A percentile compares a stretch with the other conserved stretches of the same genome.
Evolutionary conservation across 2,329 filamentous ascomycete genomes (phyloP).

Genomic region (Plectosphaerella plurivora): DNA sequence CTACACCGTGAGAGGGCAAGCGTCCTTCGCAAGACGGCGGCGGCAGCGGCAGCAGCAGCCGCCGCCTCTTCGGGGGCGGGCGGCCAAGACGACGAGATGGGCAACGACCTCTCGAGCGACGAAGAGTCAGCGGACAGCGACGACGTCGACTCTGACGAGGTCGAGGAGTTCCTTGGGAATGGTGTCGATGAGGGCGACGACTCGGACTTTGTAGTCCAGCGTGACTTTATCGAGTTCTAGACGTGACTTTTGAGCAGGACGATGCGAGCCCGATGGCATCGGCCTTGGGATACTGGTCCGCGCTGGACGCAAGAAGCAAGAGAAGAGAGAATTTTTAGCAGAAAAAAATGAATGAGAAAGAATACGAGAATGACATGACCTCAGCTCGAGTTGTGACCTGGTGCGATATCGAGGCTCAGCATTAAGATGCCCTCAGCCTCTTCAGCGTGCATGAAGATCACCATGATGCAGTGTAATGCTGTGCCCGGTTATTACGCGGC

Average conservation of each 20-base stretch:
- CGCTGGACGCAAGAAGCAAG: not conserved
- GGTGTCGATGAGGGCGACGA: conserved; percentile 37
- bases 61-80: conserved; percentile 17
- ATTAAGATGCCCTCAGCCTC: no score
- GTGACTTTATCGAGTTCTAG: conserved; percentile 52
- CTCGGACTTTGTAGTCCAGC: conserved; percentile 51
- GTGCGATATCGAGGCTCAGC: no score
- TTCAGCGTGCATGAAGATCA: no score
- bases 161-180: conserved; percentile 57
- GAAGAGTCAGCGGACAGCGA: conserved; percentile 69
- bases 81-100: conserved; percentile 40
- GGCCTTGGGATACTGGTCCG: not conserved
- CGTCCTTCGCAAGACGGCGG: conserved; percentile 57
- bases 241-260: conserved; percentile 1
- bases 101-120: conserved; percentile 73
- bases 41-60: conserved; percentile 23
- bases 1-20: conserved; percentile 86
- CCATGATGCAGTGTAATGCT: no score
- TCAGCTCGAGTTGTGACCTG: no score
- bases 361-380: not conserved
- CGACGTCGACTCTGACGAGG: conserved; percentile 73
- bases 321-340: conserved; percentile 10
- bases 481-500: no score
- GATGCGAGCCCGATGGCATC: no score
- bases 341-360: conserved; percentile 5